Conservation (phyloP, 2,329 filamentous ascomycete species). For the Sclerotinia spermophila region DNA sequence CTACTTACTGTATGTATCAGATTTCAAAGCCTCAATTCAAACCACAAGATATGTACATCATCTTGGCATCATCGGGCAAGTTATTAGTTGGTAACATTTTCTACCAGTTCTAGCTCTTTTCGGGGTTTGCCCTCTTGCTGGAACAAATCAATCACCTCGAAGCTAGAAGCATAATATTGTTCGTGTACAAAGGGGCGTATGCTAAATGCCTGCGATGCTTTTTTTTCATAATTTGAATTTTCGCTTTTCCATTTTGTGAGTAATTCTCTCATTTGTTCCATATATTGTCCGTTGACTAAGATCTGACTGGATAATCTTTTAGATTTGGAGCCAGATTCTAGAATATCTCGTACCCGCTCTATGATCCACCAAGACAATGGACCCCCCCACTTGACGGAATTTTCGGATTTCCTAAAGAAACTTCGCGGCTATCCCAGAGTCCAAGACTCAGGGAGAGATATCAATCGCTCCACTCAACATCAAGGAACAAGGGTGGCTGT, state of each 20-base stretch:
- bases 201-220: not conserved
- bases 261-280: not conserved
- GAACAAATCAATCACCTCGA: not conserved
- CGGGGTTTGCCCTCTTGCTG: not conserved
- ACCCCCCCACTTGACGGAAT: not conserved
- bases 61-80: not conserved
- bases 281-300: not conserved
- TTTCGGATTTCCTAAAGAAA: conserved; percentile 3
- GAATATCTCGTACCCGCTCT: conserved; percentile 9
- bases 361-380: not conserved
- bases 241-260: not conserved
- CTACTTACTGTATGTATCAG: no score
- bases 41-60: not conserved
- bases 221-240: not conserved
- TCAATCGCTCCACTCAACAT: not conserved
- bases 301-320: not conserved
- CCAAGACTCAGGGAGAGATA: not conserved
- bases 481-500: not conserved
- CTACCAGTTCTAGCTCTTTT: not conserved
- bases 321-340: conserved; percentile 9
- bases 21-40: not conserved
- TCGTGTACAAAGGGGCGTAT: not conserved
- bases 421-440: not conserved
- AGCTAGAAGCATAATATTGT: not conserved
- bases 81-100: not conserved